Evolutionary conservation across 352 stramenopile genomes (phyloP), one percentile per base, ranked within the genome.

Genomic region (Globisporangium paddicum): DNA sequence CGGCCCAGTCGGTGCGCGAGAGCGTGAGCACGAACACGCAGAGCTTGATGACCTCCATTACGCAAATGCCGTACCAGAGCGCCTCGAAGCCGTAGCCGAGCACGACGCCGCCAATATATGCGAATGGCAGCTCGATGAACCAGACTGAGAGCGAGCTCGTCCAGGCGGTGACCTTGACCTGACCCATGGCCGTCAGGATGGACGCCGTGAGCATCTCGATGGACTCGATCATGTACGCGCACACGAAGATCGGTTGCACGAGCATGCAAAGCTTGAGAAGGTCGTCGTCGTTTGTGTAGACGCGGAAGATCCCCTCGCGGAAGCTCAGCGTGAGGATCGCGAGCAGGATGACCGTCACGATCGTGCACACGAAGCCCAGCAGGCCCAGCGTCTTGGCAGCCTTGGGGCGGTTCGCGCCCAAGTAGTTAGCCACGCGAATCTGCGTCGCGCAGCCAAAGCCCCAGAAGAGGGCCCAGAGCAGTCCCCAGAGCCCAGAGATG

Each of bases 401-500:
- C 26, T 83, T 75, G 3, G 84, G 81, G 21, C 79, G 79, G 60
- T 82, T 84, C 25, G 79, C 79, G 16, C 84, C 84, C 2, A 93
- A 54, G 52, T 90, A 85, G 59, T 90, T 91, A 28, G 84, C 79
- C 26, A 91, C 81, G 1, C 81, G 79, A 23, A 89, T 84, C 62
- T 93, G 84, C 26, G 82, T 89, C 5, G 80, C 82, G 25, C 78
- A 90, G 51, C 82, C 82, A 63, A 77, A 93, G 42, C 82, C 82
- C 80, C 80, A 93, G 63, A 92, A 90, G 6, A 91, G 69, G 14
- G 82, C 82, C 82, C 79, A 91, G 0, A 89, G 54, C 35, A 91
- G 54, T 3, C 71, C 77, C 79, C 79, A 91, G 0, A 89, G 52
- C 1, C 78, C 77, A 0, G 77, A 86, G 49, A 89, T 82, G 19